These are phyloP conservation scores for Fusarium torreyae DNA, from an alignment of 2,329 filamentous ascomycete species.

Conservation along the genomic window DNA sequence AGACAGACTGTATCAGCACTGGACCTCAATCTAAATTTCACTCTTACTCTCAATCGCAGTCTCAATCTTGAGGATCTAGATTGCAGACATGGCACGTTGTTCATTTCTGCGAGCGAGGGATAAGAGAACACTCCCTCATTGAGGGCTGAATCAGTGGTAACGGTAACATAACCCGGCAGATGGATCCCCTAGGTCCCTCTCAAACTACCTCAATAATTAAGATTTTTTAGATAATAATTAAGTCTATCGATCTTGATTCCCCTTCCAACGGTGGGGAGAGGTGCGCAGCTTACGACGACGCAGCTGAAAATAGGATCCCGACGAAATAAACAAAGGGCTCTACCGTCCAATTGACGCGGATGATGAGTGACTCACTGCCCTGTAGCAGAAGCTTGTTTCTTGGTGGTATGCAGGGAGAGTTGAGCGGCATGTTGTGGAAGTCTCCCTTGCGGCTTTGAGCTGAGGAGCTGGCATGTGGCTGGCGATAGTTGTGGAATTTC, in stretches of 20 bases:
- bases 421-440: slow-evolving; percentile 1
- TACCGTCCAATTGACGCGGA: background rate
- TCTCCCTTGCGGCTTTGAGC: slow-evolving; percentile 9
- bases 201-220: too few species aligned
- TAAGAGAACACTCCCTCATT: background rate
- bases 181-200: too few species aligned
- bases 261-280: too few species aligned
- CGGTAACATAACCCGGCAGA: too few species aligned
- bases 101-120: background rate
- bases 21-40: background rate
- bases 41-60: too few species aligned
- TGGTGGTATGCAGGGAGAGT: slow-evolving; percentile 11
- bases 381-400: slow-evolving; percentile 5
- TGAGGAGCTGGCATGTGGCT: background rate
- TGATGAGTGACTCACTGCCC: too few species aligned
- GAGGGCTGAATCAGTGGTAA: background rate
- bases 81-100: background rate
- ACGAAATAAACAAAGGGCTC: background rate
- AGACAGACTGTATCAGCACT: background rate
- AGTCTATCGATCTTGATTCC: too few species aligned
- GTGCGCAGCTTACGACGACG: background rate
- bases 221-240: too few species aligned
- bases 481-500: background rate
- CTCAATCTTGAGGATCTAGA: background rate
- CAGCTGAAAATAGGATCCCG: background rate